Evolutionary conservation across 331 rosid species (phyloP).

Genomic region (Phaseolus coccineus): DNA sequence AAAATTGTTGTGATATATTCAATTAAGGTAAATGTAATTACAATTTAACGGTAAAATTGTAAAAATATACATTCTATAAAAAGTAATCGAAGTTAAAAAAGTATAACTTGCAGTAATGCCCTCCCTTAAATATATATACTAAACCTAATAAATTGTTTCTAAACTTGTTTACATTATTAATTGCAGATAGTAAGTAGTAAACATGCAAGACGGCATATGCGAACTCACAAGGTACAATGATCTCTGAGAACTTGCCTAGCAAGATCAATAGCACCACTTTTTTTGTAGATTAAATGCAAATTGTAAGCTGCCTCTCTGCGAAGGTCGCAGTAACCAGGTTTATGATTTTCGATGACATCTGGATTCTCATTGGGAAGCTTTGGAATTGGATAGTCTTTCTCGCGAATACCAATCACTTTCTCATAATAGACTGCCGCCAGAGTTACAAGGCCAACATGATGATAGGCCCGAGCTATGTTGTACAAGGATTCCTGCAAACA

Average conservation of each 20-base stretch:
- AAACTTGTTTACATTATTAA: too few relatives aligned
- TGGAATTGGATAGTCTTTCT: conserved; percentile 75
- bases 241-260: conserved; percentile 85
- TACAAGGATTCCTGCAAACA: conserved; percentile 76
- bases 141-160: too few relatives aligned
- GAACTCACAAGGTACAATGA: conserved; percentile 66
- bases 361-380: conserved; percentile 69
- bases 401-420: conserved; percentile 66
- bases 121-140: too few relatives aligned
- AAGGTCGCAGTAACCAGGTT: conserved; percentile 74
- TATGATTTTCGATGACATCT: conserved; percentile 47
- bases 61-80: too few relatives aligned
- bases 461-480: conserved; percentile 85
- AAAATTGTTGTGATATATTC: too few relatives aligned
- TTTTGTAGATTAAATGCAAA: conserved; percentile 85
- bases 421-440: conserved; percentile 74
- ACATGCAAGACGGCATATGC: conserved; percentile 8
- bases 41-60: too few relatives aligned
- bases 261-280: conserved; percentile 88
- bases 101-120: too few relatives aligned
- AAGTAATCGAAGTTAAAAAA: too few relatives aligned
- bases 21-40: too few relatives aligned
- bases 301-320: conserved; percentile 88
- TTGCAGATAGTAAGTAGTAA: background rate
- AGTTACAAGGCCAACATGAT: conserved; percentile 82